Evolutionary conservation across 2,329 filamentous ascomycete species (phyloP).

Genomic region (Emydomyces testavorans): DNA sequence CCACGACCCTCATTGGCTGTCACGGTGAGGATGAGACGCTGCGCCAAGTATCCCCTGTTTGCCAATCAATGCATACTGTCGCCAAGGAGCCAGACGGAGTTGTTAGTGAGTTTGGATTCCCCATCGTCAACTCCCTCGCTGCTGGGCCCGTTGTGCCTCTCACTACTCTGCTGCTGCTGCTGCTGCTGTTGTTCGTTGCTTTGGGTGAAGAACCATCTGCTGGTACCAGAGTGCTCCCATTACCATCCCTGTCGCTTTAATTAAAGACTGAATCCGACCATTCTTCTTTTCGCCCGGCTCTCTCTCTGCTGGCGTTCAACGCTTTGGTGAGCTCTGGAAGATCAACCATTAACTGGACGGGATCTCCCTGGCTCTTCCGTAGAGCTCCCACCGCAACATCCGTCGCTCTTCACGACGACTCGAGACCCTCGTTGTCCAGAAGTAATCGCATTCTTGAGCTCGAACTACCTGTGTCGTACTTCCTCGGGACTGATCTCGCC

Average conservation of each 20-base stretch:
- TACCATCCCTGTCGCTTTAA: not conserved
- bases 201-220: constrained; percentile 2
- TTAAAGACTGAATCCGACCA: not conserved
- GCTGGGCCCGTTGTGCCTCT: constrained; percentile 6
- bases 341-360: not conserved
- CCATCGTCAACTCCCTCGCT: constrained; percentile 3
- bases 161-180: constrained; percentile 1
- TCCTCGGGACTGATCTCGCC: not conserved
- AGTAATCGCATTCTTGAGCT: not conserved
- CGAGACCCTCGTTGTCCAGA: not conserved
- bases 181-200: too few species aligned
- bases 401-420: not conserved
- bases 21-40: constrained; percentile 12
- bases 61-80: constrained; percentile 10
- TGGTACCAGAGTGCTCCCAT: constrained; percentile 6
- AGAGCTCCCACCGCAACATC: constrained; percentile 2
- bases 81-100: constrained; percentile 9
- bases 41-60: constrained; percentile 14
- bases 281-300: not conserved
- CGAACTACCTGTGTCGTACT: not conserved
- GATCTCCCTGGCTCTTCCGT: not conserved
- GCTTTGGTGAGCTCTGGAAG: not conserved
- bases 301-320: too few species aligned
- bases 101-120: constrained; percentile 2
- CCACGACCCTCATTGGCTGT: constrained; percentile 9